Evolutionary conservation across 2,329 filamentous ascomycete species (phyloP).

Genomic region (Aspergillus persii): DNA sequence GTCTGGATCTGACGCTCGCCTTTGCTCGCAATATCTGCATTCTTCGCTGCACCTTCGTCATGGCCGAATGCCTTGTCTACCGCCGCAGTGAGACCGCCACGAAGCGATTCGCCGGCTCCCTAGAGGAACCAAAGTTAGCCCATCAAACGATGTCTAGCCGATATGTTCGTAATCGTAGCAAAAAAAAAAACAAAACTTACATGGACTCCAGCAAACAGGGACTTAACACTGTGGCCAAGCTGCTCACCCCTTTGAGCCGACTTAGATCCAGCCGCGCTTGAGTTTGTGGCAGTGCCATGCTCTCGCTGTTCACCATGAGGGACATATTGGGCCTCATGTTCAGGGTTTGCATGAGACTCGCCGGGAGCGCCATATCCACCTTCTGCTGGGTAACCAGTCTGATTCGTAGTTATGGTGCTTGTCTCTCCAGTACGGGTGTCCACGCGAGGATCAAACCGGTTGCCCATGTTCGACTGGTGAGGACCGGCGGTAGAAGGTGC

Average conservation of each 20-base stretch:
- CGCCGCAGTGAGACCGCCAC: slow-evolving; percentile 36
- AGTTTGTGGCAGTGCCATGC: background rate
- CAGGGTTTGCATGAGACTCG: background rate
- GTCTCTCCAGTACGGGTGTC: slow-evolving; percentile 24
- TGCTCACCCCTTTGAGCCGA: slow-evolving; percentile 18
- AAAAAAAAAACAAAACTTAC: slow-evolving; percentile 24
- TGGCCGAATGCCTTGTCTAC: slow-evolving; percentile 41
- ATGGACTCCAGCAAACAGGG: slow-evolving; percentile 33
- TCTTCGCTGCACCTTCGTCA: slow-evolving; percentile 34
- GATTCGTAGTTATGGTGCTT: slow-evolving; percentile 18
- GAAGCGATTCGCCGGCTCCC: slow-evolving; percentile 42
- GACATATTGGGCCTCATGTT: background rate
- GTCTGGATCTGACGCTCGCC: slow-evolving; percentile 36
- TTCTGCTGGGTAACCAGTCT: slow-evolving; percentile 10
- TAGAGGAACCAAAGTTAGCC: slow-evolving; percentile 11
- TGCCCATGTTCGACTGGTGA: slow-evolving; percentile 24
- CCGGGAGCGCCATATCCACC: background rate
- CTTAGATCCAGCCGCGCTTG: background rate
- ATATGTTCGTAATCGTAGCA: too few relatives aligned
- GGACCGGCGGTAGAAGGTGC: slow-evolving; percentile 17
- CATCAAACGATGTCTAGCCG: background rate
- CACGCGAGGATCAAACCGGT: slow-evolving; percentile 40
- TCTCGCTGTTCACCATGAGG: background rate
- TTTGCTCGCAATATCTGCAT: slow-evolving; percentile 35
- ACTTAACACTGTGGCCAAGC: slow-evolving; percentile 26